Evolutionary conservation across 1,284 basidiomycete genomes (phyloP), one percentile per base, ranked within the genome.

Genomic region (Rhizoctonia solani): DNA sequence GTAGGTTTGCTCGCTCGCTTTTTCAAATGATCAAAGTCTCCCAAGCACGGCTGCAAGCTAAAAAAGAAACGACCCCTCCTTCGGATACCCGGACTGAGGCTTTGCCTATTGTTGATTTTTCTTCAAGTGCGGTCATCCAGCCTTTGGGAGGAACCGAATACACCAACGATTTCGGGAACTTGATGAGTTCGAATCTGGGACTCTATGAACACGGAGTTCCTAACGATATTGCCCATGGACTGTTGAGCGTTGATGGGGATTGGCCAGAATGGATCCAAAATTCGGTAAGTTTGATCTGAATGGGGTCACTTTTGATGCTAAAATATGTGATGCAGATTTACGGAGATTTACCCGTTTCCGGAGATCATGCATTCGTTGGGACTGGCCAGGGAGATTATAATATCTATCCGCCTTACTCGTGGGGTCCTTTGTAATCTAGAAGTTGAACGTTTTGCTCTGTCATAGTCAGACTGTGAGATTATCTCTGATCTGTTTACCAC

Each of bases 21-120:
- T 61, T 61, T 47, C 58, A 61, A 14, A 61, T 61, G 58, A 61
- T 61, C 46, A 50, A 61, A 32, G 58, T 61, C 11, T 61, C 58
- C 16, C 58, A 61, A 27, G 58, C 46, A 5, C 46, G 58, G 1
- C 58, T 61, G n/a, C 42, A 21, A 13, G 58, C 58, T 5, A 61
- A 61, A 52, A 44, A 61, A 61, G 58, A 34, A 1, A 47, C 58
- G 4, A 29, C 46, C 1, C 46, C 58, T 8, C 23, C 30, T 1
- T 46, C 46, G 14, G 37, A 39, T 39, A 16, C 16, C 37, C 9
- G 16, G 9, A 8, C 37, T 39, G 8, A 8, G 16, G 9, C 16
- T 39, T 16, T 8, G 37, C 16, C 16, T 39, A 39, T 8, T 39
- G 9, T 39, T 39, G 37, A 16, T 8, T 16, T 39, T 16, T 8